Evolutionary conservation across 2,329 filamentous ascomycete genomes (phyloP).

Genomic region (Cladophialophora psammophila): DNA sequence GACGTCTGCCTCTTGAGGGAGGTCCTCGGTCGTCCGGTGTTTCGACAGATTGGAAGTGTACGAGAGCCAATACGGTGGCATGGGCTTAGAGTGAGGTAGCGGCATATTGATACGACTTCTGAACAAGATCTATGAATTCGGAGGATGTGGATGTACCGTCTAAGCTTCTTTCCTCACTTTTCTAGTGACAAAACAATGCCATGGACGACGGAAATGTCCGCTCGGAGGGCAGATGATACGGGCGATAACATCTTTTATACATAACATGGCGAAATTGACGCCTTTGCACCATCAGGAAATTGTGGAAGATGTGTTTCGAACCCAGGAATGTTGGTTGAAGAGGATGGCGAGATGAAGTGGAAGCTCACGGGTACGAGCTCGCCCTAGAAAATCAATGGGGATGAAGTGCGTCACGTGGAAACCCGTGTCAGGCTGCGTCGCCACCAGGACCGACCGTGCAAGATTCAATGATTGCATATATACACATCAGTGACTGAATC

Average conservation of each 20-base stretch:
- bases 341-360: background rate
- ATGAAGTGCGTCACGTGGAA: background rate
- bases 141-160: background rate
- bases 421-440: background rate
- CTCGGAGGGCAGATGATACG: background rate
- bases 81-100: slow-evolving; percentile 25
- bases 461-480: background rate
- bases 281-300: background rate
- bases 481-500: background rate
- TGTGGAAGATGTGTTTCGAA: background rate
- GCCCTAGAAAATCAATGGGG: background rate
- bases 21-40: slow-evolving; percentile 30
- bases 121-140: too few species aligned
- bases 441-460: background rate
- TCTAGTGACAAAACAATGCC: background rate
- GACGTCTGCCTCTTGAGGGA: slow-evolving; percentile 54
- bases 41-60: slow-evolving; percentile 24
- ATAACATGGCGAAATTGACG: background rate
- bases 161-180: background rate
- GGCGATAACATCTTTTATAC: background rate
- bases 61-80: slow-evolving; percentile 36
- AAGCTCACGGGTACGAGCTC: background rate
- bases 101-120: slow-evolving; percentile 20
- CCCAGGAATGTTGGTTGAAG: background rate
- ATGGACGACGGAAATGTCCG: slow-evolving; percentile 1